Evolutionary conservation across 176 grass and related monocot genomes (phyloP), one percentile per base, ranked within the genome.

Genomic region (Microstegium vimineum): DNA sequence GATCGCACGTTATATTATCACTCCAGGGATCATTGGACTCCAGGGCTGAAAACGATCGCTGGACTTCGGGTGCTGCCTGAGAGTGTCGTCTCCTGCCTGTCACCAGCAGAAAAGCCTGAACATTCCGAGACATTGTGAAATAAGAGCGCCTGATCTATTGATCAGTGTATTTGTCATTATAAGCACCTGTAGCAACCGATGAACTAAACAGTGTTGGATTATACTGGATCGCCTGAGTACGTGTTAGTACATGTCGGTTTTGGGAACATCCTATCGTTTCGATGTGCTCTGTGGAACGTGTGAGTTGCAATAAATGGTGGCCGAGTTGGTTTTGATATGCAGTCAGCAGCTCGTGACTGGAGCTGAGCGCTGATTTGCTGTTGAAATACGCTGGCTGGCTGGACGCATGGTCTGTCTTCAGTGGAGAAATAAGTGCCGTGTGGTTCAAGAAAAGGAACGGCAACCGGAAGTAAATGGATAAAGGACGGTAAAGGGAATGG

Each of bases 21-120:
- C 15, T 78, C 10, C 78, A 89, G 86, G 86, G 10, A 86, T 86
- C 73, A 89, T 89, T n/a, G 86, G 86, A 74, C 74, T 86, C 8
- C 90, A 92, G 75, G 85, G 79, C 52, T 89, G 71, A 84, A 74
- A 18, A 27, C 1, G 41, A 30, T 46, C 69, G 0, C 14, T 1
- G 25, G 14, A 46, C 41, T 30, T 5, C 5, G 14, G 8, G 25
- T 45, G 69, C 40, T 45, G 69, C 40, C 14, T 25, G 40, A 46
- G 26, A 9, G 33, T 6, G 25, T 62, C 10, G 14, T 47, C 60
- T 20, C 20, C 12, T 17, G 15, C 20, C 20, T n/a, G 6, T 16
- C 35, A 10, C 45, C 46, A 36, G 9, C 25, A 22, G 28, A 31
- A 3, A 0, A 5, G 23, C 2, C 43, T 22, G 47, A 41, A 18